Conservation (phyloP, 2,329 filamentous ascomycete genomes). For the Ophiocordyceps camponoti-floridani region DNA sequence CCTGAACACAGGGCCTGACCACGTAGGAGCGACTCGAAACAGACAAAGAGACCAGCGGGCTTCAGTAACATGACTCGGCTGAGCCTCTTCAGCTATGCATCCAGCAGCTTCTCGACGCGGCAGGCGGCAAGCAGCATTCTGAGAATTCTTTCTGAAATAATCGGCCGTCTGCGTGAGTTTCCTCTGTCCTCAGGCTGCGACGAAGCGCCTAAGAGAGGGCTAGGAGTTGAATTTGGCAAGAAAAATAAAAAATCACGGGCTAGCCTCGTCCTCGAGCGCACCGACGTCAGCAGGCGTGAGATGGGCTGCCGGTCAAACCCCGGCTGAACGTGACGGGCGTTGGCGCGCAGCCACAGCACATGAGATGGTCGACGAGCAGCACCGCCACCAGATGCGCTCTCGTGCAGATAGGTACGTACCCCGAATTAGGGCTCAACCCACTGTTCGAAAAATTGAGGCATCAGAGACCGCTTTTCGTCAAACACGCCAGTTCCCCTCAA, state of each 20-base stretch:
- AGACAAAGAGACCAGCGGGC: background rate
- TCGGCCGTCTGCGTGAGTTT: no score
- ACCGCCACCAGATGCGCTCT: background rate
- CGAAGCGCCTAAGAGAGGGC: background rate
- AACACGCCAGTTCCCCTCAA: slow-evolving; percentile 1
- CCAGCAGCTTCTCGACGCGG: background rate
- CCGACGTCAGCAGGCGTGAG: background rate
- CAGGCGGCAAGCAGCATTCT: background rate
- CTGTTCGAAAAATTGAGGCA: slow-evolving; percentile 6
- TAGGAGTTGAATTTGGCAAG: no score
- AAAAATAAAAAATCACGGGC: background rate
- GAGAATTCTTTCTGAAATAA: background rate
- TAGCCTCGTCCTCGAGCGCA: background rate
- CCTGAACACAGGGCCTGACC: background rate
- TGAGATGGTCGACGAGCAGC: background rate
- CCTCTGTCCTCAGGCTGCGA: background rate
- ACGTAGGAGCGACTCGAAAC: background rate
- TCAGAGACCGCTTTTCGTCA: slow-evolving; percentile 1
- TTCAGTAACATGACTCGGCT: background rate
- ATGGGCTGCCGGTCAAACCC: background rate
- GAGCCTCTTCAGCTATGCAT: background rate
- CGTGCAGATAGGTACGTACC: background rate
- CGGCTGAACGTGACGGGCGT: background rate
- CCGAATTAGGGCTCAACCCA: slow-evolving; percentile 15
- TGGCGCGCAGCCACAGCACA: background rate